Evolutionary conservation across 2,329 filamentous ascomycete species (phyloP).

Genomic region (Aureobasidium zeae): DNA sequence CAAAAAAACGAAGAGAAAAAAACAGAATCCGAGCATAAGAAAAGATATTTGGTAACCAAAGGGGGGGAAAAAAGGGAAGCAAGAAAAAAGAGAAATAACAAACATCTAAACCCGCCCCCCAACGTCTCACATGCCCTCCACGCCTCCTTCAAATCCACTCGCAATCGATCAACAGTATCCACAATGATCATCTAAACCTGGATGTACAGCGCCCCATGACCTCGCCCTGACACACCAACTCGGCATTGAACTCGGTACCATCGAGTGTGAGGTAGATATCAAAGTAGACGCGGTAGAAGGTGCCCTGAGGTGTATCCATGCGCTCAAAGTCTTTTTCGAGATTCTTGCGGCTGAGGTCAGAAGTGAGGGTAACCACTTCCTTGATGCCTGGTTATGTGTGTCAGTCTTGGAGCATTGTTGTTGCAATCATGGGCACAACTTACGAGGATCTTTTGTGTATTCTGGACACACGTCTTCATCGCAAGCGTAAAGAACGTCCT

Average conservation of each 20-base stretch:
- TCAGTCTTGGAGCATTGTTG: conserved; percentile 1
- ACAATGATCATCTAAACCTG: conserved; percentile 64
- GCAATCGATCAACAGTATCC: too few relatives aligned
- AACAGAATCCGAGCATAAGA: background rate
- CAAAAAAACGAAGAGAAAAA: background rate
- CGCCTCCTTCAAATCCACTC: too few relatives aligned
- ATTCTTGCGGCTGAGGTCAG: conserved; percentile 93
- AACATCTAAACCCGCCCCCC: background rate
- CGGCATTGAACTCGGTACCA: conserved; percentile 94
- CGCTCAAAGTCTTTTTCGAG: conserved; percentile 98
- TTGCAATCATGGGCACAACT: conserved; percentile 37
- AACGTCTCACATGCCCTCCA: background rate
- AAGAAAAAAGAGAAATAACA: background rate
- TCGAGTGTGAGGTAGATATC: conserved; percentile 83
- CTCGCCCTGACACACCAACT: conserved; percentile 97
- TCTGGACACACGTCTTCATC: conserved; percentile 97
- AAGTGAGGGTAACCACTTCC: conserved; percentile 95
- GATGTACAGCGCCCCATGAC: conserved; percentile 96
- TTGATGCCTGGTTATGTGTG: conserved; percentile 70
- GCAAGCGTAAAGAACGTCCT: conserved; percentile 94
- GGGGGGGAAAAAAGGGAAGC: background rate
- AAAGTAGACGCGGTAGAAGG: conserved; percentile 72
- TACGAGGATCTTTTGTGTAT: conserved; percentile 98
- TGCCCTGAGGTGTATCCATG: conserved; percentile 97
- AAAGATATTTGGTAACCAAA: background rate